phyloP scores from a whole-genome alignment of 2,329 filamentous ascomycete genomes.

The Trichophyton schoenleinii region DNA sequence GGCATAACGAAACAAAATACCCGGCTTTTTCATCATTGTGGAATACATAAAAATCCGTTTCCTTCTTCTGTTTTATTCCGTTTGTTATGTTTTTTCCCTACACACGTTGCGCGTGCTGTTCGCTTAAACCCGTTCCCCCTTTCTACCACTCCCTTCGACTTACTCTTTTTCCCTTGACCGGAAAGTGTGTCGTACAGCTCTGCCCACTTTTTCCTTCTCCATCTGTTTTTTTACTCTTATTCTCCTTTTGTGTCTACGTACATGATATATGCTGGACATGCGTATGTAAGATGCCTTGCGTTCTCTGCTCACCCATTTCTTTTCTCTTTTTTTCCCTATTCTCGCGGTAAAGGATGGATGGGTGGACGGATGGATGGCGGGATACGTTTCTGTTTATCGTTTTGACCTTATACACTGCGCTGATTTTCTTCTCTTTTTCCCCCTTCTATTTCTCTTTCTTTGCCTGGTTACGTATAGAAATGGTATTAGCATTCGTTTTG shows the following conservation, averaged over 20 bases:
- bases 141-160: not conserved
- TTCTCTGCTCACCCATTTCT: not conserved
- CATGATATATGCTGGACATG: not conserved
- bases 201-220: not conserved
- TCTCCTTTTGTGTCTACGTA: not conserved
- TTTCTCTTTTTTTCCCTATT: not conserved
- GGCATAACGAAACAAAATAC: conserved; percentile 4
- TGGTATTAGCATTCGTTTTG: conserved; percentile 1
- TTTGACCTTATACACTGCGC: not conserved
- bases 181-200: not conserved
- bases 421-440: not conserved
- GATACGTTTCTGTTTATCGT: not conserved
- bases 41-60: conserved; percentile 1
- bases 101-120: not conserved
- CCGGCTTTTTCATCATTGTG: conserved; percentile 1
- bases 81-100: not conserved
- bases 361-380: not conserved
- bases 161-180: not conserved
- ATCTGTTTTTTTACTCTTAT: not conserved
- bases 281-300: not conserved
- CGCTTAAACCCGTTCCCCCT: not conserved
- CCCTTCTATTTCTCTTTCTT: not conserved
- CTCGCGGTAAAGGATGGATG: not conserved
- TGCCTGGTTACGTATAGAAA: conserved; percentile 3
- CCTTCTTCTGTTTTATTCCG: not conserved